Conservation (phyloP, 192 early-diverging fungal genomes). For the Backusella australiensis region DNA sequence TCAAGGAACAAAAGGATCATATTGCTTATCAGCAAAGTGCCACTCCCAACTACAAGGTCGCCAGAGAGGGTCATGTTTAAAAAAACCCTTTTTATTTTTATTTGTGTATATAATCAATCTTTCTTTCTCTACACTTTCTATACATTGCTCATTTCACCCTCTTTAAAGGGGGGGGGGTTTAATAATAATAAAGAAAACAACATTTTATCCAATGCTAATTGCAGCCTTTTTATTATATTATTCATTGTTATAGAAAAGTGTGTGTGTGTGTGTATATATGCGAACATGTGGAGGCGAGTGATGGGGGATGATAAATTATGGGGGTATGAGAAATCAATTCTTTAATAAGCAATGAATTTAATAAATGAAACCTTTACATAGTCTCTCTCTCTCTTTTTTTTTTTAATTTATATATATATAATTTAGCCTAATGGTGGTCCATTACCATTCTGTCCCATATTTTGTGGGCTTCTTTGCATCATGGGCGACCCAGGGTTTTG, state of each 20-base stretch:
- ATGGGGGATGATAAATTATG: background rate
- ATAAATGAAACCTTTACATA: background rate
- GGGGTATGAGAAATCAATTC: background rate
- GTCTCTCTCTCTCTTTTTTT: background rate
- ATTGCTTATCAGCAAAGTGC: background rate
- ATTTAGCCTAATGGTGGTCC: background rate
- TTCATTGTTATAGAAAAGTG: background rate
- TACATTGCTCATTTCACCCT: background rate
- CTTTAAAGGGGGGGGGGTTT: background rate
- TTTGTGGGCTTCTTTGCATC: slow-evolving; percentile 18
- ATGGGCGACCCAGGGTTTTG: slow-evolving; percentile 16
- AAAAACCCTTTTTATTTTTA: background rate
- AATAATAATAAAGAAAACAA: background rate
- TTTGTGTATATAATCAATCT: background rate
- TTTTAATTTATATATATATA: background rate
- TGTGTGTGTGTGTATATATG: background rate
- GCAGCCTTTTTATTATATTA: background rate
- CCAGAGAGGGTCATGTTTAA: slow-evolving; percentile 21
- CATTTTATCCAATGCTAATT: background rate
- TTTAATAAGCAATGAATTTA: background rate
- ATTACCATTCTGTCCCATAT: slow-evolving; percentile 15
- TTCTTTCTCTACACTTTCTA: background rate
- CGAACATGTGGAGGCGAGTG: background rate
- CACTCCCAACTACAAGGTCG: slow-evolving; percentile 13
- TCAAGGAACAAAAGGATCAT: slow-evolving; percentile 17